Base-by-base conservation (phyloP, 805 yeast genomes). In the Candida lessepsii region DNA sequence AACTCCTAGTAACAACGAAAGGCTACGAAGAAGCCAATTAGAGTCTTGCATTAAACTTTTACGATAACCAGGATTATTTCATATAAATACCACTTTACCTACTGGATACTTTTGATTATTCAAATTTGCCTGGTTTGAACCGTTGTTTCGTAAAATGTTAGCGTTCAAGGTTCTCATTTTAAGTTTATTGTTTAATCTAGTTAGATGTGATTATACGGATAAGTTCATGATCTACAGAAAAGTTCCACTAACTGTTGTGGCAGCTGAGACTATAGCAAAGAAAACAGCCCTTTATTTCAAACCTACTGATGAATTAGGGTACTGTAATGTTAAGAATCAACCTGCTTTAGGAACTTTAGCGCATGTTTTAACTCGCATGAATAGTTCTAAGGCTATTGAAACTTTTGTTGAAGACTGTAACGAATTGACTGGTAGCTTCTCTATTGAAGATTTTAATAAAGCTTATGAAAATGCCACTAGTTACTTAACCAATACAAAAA, bases 391-490 rank as follows among this genome's bases (percentile, higher is more conserved):
- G 11, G 63, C 62, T 25, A 57, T 58, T 16, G 35, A 53, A 1
- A 41, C 40, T 13, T 54, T 63, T 29, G 47, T 61, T 16, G 45
- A 54, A 11, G 42, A 44, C 16, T 46, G 50, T 44, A 38, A 46
- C 19, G 39, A 49, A n/a, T 63, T 68, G 45, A 44, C 53, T 9
- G 30, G 25, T 13, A 44, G 41, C 2, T 53, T 65, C 33, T 67
- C 76, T 1, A 42, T 41, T 24, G 61, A 54, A 11, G 53, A 54
- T 13, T 56, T 70, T 38, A 47, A 60, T n/a, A 60, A 50, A 3
- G 56, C 71, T 4, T 74, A 64, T 41, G 47, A 54, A 4, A 71
- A 70, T 45, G 78, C 77, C 4, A 59, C 77, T 6, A 36, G 57
- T 3, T 64, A 64, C 47, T 53, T 71, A 44, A 57, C 66, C 42